Evolutionary conservation across 306 rosid species (phyloP), one percentile per base, ranked within the genome.

Genomic region (Quercus mongolica): DNA sequence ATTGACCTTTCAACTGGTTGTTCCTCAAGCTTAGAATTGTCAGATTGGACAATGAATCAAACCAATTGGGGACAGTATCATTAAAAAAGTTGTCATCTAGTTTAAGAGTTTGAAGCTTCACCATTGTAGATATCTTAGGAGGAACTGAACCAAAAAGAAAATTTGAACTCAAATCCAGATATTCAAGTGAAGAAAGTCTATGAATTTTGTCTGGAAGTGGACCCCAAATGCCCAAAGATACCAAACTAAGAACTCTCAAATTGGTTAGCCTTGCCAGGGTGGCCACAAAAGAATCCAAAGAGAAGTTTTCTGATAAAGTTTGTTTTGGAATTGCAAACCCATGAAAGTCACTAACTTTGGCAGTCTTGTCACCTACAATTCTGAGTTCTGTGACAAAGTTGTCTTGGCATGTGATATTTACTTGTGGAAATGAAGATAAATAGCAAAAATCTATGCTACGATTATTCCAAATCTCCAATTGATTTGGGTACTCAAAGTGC

Each of bases 191-290:
- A 86, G 74, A 74, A 8, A 96, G 30, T 54, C 99, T 78, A 74
- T 89, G 99, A 83, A 96, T 90, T 74, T 90, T 96, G 79, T 88
- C 89, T 13, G 98, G 94, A 41, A 93, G 89, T 79, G 89, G 90
- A 38, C 99, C 99, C 99, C 99, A 96, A 77, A 96, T 87, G 28
- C 98, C 98, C 83, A 93, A 84, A 78, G 97, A 96, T 38, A 90
- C 92, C 31, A 93, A 92, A 58, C 85, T 51, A 67, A 96, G 94
- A 81, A 83, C 88, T 89, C 84, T 91, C 80, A 96, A 82, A 80
- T 77, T 89, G 61, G 81, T 84, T 46, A 96, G 71, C 81, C 99
- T 96, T 31, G 93, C 85, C 55, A 96, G 79, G 74, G 96, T 96
- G 5, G 96, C 90, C 64, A 96, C 88, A 77, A 96, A 90, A 80